phyloP scores from a whole-genome alignment of 768 basidiomycete species.

The Sporobolomyces roseus region DNA sequence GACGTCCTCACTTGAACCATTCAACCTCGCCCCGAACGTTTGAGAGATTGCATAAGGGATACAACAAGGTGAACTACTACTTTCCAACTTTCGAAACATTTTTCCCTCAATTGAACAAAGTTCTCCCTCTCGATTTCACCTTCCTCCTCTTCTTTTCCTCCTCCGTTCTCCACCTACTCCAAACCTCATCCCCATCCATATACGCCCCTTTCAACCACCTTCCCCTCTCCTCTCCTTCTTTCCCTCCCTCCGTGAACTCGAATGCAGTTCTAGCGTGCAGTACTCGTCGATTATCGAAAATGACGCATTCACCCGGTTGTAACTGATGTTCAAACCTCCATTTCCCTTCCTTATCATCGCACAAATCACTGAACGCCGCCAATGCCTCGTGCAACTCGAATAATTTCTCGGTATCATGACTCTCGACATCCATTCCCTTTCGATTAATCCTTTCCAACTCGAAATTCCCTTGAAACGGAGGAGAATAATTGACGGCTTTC shows the following conservation, averaged over 20 bases:
- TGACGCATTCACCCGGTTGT: conserved; percentile 73
- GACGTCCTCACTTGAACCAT: no score
- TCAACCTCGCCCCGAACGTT: no score
- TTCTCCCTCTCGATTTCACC: conserved; percentile 13
- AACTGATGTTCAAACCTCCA: conserved; percentile 64
- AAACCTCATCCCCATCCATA: conserved; percentile 59
- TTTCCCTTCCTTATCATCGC: conserved; percentile 54
- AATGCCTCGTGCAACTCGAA: conserved; percentile 54
- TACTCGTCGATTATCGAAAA: conserved; percentile 89
- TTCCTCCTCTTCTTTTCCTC: background rate
- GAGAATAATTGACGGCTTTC: conserved; percentile 78
- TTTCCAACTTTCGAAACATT: no score
- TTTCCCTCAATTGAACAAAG: conserved; percentile 24
- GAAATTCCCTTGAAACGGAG: conserved; percentile 87
- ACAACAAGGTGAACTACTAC: no score
- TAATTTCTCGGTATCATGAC: conserved; percentile 17
- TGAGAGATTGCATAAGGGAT: no score
- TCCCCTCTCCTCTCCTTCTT: conserved; percentile 43
- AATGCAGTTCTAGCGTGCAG: conserved; percentile 84
- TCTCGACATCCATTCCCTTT: conserved; percentile 52
- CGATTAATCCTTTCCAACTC: conserved; percentile 54
- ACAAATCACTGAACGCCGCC: conserved; percentile 57
- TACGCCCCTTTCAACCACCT: conserved; percentile 83
- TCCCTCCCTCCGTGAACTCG: conserved; percentile 48
- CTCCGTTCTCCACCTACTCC: conserved; percentile 47